Percentiles rank a stretch among this genome's conserved stretches.
phyloP scores from a whole-genome alignment of 352 stramenopile genomes.

The Phytophthora citrophthora region DNA sequence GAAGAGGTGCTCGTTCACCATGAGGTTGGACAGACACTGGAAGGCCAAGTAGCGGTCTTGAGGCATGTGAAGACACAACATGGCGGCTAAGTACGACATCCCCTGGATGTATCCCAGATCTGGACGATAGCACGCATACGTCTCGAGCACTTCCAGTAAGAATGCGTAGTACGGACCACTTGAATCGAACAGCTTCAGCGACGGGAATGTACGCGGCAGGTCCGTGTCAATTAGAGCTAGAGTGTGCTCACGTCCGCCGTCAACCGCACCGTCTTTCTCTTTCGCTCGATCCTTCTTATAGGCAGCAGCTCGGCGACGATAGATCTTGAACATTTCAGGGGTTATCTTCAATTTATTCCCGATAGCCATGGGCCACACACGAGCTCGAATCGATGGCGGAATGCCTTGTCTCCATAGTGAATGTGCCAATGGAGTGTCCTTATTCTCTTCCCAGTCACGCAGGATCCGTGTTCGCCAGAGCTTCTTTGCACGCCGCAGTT shows the following conservation, averaged over 20 bases:
- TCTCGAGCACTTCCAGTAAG: constrained; percentile 83
- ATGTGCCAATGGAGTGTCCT: constrained; percentile 75
- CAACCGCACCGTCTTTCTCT: constrained; percentile 34
- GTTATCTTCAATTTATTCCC: constrained; percentile 89
- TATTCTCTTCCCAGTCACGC: constrained; percentile 78
- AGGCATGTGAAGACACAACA: constrained; percentile 88
- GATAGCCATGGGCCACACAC: constrained; percentile 86
- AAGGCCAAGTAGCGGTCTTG: constrained; percentile 83
- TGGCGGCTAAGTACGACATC: constrained; percentile 89
- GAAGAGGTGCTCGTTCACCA: constrained; percentile 90
- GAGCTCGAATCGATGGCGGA: constrained; percentile 78
- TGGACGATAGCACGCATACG: constrained; percentile 87
- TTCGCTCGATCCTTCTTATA: constrained; percentile 63
- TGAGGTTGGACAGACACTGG: constrained; percentile 88
- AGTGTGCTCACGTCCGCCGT: constrained; percentile 75
- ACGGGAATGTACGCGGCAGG: constrained; percentile 86
- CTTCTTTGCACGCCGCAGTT: constrained; percentile 83
- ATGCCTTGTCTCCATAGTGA: constrained; percentile 85
- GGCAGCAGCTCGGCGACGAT: constrained; percentile 59
- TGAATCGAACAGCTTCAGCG: constrained; percentile 78
- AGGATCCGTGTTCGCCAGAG: constrained; percentile 83
- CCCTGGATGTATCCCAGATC: constrained; percentile 91
- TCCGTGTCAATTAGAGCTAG: constrained; percentile 88
- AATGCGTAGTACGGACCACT: constrained; percentile 80
- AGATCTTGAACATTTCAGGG: constrained; percentile 88